phyloP scores from a whole-genome alignment of 2,329 filamentous ascomycete species.

The Ophiostoma triangulosporum region DNA sequence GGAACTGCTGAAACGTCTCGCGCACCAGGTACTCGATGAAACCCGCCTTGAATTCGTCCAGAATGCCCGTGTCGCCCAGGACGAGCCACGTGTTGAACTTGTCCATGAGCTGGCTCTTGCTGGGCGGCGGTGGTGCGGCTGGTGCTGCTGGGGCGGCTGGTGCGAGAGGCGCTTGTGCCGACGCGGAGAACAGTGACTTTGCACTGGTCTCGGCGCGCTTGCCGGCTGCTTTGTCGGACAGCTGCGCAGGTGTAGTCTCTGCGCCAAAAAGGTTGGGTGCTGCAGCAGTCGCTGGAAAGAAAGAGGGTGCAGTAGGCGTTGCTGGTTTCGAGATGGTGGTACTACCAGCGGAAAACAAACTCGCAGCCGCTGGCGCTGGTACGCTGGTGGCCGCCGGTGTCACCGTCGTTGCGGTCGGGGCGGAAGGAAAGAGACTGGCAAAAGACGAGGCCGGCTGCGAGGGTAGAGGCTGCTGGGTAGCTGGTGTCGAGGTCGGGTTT shows the following conservation, averaged over 20 bases:
- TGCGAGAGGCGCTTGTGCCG: background rate
- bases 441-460: background rate
- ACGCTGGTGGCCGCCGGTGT: background rate
- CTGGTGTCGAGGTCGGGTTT: background rate
- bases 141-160: background rate
- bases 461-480: background rate
- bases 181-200: background rate
- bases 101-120: conserved; percentile 28
- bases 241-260: background rate
- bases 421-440: background rate
- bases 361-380: background rate
- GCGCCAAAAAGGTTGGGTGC: background rate
- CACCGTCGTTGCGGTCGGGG: background rate
- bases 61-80: conserved; percentile 36
- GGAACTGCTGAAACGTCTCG: conserved; percentile 27
- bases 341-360: background rate
- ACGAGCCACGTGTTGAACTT: conserved; percentile 43
- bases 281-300: background rate
- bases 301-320: background rate
- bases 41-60: conserved; percentile 35
- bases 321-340: background rate
- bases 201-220: background rate
- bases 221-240: background rate
- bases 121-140: conserved; percentile 1
- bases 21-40: conserved; percentile 32